A percentile compares a stretch with the other conserved stretches of the same genome.
Evolutionary conservation across 768 basidiomycete genomes (phyloP).

Genomic region (Boletus coccyginus): DNA sequence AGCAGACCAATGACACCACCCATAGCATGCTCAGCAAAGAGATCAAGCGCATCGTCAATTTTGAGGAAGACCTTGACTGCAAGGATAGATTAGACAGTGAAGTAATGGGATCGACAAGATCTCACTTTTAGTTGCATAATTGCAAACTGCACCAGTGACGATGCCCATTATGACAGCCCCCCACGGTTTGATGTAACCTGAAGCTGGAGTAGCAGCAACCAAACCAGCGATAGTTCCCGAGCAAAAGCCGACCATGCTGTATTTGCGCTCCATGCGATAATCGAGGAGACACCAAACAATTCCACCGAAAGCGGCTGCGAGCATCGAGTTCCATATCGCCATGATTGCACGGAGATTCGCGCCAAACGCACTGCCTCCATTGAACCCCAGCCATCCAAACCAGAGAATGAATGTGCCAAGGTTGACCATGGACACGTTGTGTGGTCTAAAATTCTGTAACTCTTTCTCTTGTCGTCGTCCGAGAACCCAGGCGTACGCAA

Average conservation of each 20-base stretch:
- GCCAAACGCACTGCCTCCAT: slow-evolving; percentile 85
- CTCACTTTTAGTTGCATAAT: slow-evolving; percentile 81
- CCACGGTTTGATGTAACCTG: slow-evolving; percentile 79
- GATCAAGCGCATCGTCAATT: slow-evolving; percentile 88
- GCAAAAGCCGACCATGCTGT: slow-evolving; percentile 90
- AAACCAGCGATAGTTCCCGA: slow-evolving; percentile 84
- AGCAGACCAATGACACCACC: slow-evolving; percentile 79
- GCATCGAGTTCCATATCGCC: slow-evolving; percentile 88
- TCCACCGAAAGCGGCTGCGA: slow-evolving; percentile 78
- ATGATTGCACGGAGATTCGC: slow-evolving; percentile 84
- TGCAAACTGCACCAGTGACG: slow-evolving; percentile 68
- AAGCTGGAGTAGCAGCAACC: slow-evolving; percentile 86
- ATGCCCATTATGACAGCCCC: slow-evolving; percentile 74
- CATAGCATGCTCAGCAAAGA: slow-evolving; percentile 88
- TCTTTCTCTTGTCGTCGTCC: slow-evolving; percentile 76
- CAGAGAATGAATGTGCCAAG: slow-evolving; percentile 84
- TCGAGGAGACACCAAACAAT: slow-evolving; percentile 82
- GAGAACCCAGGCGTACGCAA: slow-evolving; percentile 85
- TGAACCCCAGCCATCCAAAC: slow-evolving; percentile 91
- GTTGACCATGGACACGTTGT: slow-evolving; percentile 81
- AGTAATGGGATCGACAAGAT: neutral
- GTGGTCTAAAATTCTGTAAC: slow-evolving; percentile 77
- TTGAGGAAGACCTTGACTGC: slow-evolving; percentile 65
- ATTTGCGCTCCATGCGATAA: slow-evolving; percentile 76
- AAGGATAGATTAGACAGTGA: slow-evolving; percentile 8